Evolutionary conservation across 2,329 filamentous ascomycete genomes (phyloP), one percentile per base, ranked within the genome.

Genomic region (Pyrenophora seminiperda): DNA sequence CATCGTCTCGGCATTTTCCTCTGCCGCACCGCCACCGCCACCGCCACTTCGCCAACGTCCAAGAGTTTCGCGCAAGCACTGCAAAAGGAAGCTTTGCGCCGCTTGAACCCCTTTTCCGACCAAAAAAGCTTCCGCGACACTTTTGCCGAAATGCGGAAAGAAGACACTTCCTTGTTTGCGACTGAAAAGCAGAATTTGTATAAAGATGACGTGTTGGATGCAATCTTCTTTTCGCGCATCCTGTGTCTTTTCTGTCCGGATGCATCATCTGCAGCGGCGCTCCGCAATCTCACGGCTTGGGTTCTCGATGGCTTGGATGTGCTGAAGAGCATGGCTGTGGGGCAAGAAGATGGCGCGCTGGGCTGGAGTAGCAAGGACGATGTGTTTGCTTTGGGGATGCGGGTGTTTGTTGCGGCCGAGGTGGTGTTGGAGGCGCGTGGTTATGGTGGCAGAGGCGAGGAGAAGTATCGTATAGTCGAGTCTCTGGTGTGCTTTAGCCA

Each of bases 151-250:
- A 67, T 71, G 9, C 62, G 69, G 3, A 70, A 72, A 32, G 73
- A 77, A 60, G 83, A 90, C 65, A 83, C 85, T 55, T 79, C 86
- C 3, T 81, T 99, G 0, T 99, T 99, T 68, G 87, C 83, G 0
- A 81, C 91, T 47, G 94, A 99, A 73, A 92, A 95, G 70, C 91
- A 96, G 69, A 99, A 99, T 68, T 80, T 97, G n/a, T 97, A 90
- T 71, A 78, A 93, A 41, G 93, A 97, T 69, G 86, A 91, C 60
- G 83, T 90, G 5, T 80, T 85, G 39, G 92, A 97, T 70, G 79
- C 85, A 3, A 75, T 79, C 14, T 70, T 84, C n/a, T 97, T 91
- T 91, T 74, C 80, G 0, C 71, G 70, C 13, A 75, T 83, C 2
- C 74, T 89, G 22, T 52, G 59, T 0, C 49, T 79, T 3, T 52